Percentiles rank a stretch among this genome's conserved stretches.
Evolutionary conservation across 768 basidiomycete species (phyloP).

Genomic region (Pleurotus tuber-regium): DNA sequence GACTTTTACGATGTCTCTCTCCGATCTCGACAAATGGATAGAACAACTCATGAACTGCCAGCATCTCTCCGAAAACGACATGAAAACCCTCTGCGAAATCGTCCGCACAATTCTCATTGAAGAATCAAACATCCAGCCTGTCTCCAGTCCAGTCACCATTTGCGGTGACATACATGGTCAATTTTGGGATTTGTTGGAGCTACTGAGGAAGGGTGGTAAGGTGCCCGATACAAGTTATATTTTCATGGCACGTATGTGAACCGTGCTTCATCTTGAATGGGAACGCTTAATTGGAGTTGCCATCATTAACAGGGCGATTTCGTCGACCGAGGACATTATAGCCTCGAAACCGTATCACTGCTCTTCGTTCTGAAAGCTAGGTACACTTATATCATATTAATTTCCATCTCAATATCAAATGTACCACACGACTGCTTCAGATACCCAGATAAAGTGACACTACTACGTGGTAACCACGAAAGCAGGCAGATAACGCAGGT

Average conservation of each 20-base stretch:
- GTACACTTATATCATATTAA: constrained; percentile 31
- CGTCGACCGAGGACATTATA: constrained; percentile 95
- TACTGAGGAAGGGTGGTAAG: constrained; percentile 81
- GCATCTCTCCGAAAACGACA: constrained; percentile 86
- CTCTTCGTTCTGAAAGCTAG: constrained; percentile 87
- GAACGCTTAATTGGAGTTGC: constrained; percentile 25
- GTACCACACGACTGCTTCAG: constrained; percentile 34
- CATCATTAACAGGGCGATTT: constrained; percentile 99
- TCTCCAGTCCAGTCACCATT: constrained; percentile 91
- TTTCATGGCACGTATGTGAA: constrained; percentile 82
- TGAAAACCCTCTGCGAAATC: constrained; percentile 89
- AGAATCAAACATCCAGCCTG: constrained; percentile 96
- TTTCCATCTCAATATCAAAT: constrained; percentile 7
- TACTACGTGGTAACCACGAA: constrained; percentile 95
- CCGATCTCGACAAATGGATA: constrained; percentile 79
- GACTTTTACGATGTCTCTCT: constrained; percentile 21
- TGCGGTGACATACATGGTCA: constrained; percentile 98
- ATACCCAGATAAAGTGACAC: constrained; percentile 90
- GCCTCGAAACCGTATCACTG: constrained; percentile 90
- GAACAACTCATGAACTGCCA: constrained; percentile 83
- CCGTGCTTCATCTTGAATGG: constrained; percentile 22
- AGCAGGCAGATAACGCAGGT: constrained; percentile 97
- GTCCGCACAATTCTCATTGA: constrained; percentile 90
- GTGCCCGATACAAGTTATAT: constrained; percentile 91
- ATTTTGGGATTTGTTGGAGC: constrained; percentile 94